Base-by-base conservation (phyloP, 257 asterid genomes). In the Nicotiana paniculata region DNA sequence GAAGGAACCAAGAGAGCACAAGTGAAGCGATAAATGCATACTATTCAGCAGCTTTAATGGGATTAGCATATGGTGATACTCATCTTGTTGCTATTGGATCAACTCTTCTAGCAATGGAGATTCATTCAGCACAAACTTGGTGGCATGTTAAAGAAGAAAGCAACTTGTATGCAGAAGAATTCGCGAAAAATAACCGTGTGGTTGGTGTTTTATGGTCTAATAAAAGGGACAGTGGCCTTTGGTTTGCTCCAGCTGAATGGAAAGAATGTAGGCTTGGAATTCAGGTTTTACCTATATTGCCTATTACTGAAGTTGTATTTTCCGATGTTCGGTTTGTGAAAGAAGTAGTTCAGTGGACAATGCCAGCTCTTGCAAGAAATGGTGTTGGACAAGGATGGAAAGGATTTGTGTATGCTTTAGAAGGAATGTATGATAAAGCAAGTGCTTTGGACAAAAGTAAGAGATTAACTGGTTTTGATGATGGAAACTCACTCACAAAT, bases 301-400 rank as follows among this genome's bases (percentile, higher is more conserved):
- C 97, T 4, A 86, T 93, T 1, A 89, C 91, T 65, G 97, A 92
- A 67, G 89, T 87, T 74, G 46, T 92, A 35, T 93, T 92, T 82
- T 88, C 93, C 0, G 95, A 93, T 67, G 87, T 81, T 8, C 26
- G 33, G 15, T 93, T 88, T 53, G 92, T 83, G 81, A 93, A 79
- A 74, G 77, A 89, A 85, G 86, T 92, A 1, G 97, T 92, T 77
- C 46, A 30, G 3, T 92, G 97, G 97, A 84, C 94, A 18, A 33
- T 58, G 80, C 93, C 97, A 1, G 95, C 94, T 0, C 75, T 93
- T 75, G 86, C 35, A 1, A 89, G 97, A 86, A 89, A 87, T 70
- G 97, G 97, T 4, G 91, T 91, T 6, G 97, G 92, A 21, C 97
- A 93, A 83, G 97, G 97, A 57, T 93, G 97, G 97, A 92, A 92